These are phyloP conservation scores for Xeromyces bisporus DNA, from an alignment of 495 filamentous ascomycete genomes.

Conservation along the genomic window DNA sequence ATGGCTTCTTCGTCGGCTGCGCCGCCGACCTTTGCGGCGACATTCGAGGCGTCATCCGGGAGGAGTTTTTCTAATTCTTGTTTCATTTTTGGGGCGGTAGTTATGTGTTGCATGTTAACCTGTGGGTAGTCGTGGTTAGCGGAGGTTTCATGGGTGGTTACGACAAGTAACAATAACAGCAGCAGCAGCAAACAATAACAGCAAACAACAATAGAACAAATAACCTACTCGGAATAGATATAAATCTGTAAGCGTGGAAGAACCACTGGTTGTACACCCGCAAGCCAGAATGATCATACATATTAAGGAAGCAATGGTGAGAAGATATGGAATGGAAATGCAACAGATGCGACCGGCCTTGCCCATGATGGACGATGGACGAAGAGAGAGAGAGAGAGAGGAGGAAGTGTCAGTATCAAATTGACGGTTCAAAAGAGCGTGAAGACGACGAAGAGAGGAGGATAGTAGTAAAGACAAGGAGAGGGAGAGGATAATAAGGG, in stretches of 20 bases:
- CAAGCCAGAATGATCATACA: constrained; percentile 56
- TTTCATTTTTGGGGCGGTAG: constrained; percentile 8
- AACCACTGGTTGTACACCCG: constrained; percentile 50
- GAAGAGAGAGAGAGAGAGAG: too few relatives aligned
- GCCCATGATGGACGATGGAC: constrained; percentile 45
- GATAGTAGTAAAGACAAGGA: too few relatives aligned
- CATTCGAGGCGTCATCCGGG: too few relatives aligned
- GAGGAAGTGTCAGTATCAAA: too few relatives aligned
- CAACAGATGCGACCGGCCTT: constrained; percentile 63
- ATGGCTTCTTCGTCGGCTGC: constrained; percentile 20
- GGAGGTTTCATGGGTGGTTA: too few relatives aligned
- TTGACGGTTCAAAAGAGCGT: too few relatives aligned
- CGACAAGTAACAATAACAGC: too few relatives aligned
- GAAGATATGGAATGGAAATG: constrained; percentile 61
- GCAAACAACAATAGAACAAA: too few relatives aligned
- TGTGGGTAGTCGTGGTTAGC: too few relatives aligned
- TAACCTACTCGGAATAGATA: constrained; percentile 61
- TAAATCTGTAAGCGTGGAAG: constrained; percentile 29
- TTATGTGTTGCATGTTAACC: constrained; percentile 26
- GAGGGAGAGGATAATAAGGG: too few relatives aligned
- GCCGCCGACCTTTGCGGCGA: constrained; percentile 9
- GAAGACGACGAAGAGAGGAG: too few relatives aligned
- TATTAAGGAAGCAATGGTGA: constrained; percentile 56
- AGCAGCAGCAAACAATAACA: too few relatives aligned
- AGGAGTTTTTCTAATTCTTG: constrained; percentile 12